phyloP scores from a whole-genome alignment of 192 early-diverging fungal species.

The Haplosporangium gracile region DNA sequence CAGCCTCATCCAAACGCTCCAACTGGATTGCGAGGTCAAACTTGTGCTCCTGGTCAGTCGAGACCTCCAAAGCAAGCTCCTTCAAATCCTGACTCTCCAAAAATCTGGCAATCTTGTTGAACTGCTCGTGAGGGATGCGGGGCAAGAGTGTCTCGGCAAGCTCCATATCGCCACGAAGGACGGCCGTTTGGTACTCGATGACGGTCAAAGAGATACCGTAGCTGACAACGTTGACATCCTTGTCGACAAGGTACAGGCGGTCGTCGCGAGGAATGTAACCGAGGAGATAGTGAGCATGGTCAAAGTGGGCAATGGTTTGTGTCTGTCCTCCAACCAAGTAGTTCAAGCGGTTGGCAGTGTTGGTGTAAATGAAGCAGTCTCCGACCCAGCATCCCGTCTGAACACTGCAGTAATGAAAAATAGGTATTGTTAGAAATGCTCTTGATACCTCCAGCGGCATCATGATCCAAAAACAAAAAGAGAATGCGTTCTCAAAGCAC shows the following conservation, averaged over 20 bases:
- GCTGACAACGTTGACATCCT: conserved; percentile 92
- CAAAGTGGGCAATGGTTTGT: conserved; percentile 97
- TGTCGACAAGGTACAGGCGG: conserved; percentile 95
- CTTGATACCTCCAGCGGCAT: not conserved
- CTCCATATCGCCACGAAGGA: conserved; percentile 93
- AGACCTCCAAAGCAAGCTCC: conserved; percentile 94
- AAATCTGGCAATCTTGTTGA: conserved; percentile 94
- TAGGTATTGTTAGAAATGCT: not conserved
- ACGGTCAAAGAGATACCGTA: conserved; percentile 93
- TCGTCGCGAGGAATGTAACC: conserved; percentile 97
- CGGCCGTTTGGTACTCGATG: conserved; percentile 98
- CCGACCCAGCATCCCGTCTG: conserved; percentile 98
- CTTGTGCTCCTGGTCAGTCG: conserved; percentile 94
- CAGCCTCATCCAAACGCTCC: conserved; percentile 86
- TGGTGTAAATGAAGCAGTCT: conserved; percentile 99
- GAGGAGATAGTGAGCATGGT: conserved; percentile 89
- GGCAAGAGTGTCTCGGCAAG: conserved; percentile 86
- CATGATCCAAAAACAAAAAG: not conserved
- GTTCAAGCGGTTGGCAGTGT: conserved; percentile 90
- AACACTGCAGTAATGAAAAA: conserved; percentile 67
- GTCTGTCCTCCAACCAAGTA: conserved; percentile 97
- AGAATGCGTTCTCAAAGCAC: not conserved
- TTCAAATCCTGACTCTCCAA: conserved; percentile 93
- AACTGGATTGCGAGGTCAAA: conserved; percentile 97
- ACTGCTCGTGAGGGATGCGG: conserved; percentile 87